These are phyloP conservation scores for Phalaenopsis hybrid DNA, from an alignment of 116 monocot genomes.

Conservation along the genomic window DNA sequence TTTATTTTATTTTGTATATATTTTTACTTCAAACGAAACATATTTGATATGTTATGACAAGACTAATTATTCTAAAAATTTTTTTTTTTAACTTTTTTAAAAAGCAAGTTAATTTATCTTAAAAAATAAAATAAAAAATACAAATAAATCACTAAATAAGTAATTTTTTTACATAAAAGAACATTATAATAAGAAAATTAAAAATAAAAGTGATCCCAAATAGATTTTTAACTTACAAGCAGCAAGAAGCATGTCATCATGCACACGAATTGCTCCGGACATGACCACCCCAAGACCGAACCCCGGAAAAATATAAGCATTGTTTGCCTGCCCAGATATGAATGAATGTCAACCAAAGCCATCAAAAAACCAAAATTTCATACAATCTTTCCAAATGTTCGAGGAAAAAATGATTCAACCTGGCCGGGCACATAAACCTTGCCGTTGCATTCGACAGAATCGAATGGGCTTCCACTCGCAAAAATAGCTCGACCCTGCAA, in stretches of 20 bases:
- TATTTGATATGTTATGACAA: too few species aligned
- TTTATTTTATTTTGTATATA: too few species aligned
- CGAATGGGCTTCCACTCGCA: conserved; percentile 73
- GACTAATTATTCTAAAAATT: too few species aligned
- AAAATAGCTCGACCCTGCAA: conserved; percentile 58
- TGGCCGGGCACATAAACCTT: conserved; percentile 49
- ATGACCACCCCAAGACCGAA: conserved; percentile 80
- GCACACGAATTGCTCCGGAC: conserved; percentile 71
- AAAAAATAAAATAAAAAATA: too few species aligned
- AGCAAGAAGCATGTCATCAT: conserved; percentile 72
- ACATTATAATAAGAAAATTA: too few species aligned
- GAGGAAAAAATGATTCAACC: conserved; percentile 16
- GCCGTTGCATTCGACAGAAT: conserved; percentile 49
- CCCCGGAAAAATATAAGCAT: conserved; percentile 79
- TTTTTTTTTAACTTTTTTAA: too few species aligned
- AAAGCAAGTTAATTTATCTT: too few species aligned
- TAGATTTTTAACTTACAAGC: conserved; percentile 38
- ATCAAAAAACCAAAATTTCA: neutral
- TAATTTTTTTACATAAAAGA: too few species aligned
- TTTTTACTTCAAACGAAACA: too few species aligned
- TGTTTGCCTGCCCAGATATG: conserved; percentile 39
- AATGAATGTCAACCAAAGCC: neutral
- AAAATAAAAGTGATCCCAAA: too few species aligned
- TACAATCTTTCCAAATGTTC: neutral
- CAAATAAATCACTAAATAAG: too few species aligned